Percentiles rank a stretch among this genome's conserved stretches.
Conservation (phyloP, 2,329 filamentous ascomycete species). For the Knoxdaviesia capensis region DNA sequence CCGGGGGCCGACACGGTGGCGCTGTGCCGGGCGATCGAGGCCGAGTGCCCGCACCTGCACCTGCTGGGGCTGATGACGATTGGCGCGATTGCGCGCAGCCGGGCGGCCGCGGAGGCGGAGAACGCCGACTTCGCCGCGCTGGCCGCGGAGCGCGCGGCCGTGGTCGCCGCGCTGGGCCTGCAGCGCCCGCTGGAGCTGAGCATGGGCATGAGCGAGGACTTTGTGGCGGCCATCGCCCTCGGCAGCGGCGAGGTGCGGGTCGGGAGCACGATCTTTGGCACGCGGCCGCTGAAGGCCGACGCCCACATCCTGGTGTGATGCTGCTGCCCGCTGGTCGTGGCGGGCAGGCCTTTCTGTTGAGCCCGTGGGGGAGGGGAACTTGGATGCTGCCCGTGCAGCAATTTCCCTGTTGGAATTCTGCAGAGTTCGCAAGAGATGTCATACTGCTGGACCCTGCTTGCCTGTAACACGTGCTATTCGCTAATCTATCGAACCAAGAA, state of each 20-base stretch:
- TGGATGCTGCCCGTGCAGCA: too few species aligned
- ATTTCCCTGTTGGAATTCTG: too few species aligned
- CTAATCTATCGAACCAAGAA: too few species aligned
- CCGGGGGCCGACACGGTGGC: conserved; percentile 40
- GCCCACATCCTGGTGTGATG: conserved; percentile 40
- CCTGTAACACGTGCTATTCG: too few species aligned
- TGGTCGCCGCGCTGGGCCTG: conserved; percentile 30
- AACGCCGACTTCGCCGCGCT: conserved; percentile 76
- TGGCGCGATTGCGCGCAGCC: conserved; percentile 74
- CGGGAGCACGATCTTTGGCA: conserved; percentile 85
- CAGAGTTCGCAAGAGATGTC: too few species aligned
- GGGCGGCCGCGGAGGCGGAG: conserved; percentile 53
- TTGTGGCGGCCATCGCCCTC: conserved; percentile 65
- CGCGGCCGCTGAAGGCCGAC: conserved; percentile 59
- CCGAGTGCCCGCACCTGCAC: conserved; percentile 51
- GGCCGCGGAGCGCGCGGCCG: conserved; percentile 46
- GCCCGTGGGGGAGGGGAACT: too few species aligned
- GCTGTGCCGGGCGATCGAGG: conserved; percentile 49
- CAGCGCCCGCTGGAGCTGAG: conserved; percentile 55
- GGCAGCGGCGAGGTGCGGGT: conserved; percentile 83
- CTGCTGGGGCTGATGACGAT: conserved; percentile 91
- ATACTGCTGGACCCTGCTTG: too few species aligned
- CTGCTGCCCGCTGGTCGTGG: not conserved
- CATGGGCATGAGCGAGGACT: conserved; percentile 98
- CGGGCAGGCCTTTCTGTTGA: too few species aligned